Evolutionary conservation across 202 grass and related monocot species (phyloP).

Genomic region (Bolboschoenoplectus hybrid): DNA sequence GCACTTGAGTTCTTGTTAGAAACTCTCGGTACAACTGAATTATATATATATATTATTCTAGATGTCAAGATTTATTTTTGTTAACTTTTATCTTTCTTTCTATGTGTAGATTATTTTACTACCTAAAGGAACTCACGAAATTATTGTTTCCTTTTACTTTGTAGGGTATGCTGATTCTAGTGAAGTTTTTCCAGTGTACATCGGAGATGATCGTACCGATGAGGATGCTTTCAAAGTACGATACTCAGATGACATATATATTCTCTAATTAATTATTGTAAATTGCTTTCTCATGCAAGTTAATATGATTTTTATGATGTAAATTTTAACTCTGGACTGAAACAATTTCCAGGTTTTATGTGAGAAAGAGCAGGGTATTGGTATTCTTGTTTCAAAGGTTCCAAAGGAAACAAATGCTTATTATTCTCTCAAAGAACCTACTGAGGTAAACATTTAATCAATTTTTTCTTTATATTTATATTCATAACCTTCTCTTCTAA

Average conservation of each 20-base stretch:
- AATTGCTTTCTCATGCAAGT: conserved; percentile 16
- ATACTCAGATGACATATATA: conserved; percentile 12
- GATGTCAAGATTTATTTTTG: background rate
- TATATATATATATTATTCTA: background rate
- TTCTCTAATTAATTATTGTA: background rate
- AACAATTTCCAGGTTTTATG: conserved; percentile 52
- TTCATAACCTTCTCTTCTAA: background rate
- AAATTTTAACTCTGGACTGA: background rate
- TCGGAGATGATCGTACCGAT: conserved; percentile 88
- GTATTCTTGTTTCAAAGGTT: conserved; percentile 68
- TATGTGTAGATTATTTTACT: background rate
- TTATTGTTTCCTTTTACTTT: conserved; percentile 3
- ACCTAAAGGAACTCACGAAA: background rate
- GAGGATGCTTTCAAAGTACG: conserved; percentile 83
- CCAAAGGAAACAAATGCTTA: conserved; percentile 67
- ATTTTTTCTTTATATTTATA: conserved; percentile 9
- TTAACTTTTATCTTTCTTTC: background rate
- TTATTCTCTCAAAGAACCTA: conserved; percentile 62
- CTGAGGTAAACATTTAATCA: conserved; percentile 45
- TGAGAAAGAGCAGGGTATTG: conserved; percentile 49
- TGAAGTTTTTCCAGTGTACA: conserved; percentile 71
- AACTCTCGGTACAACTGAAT: conserved; percentile 45
- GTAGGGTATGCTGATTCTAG: conserved; percentile 38
- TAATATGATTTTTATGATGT: background rate
- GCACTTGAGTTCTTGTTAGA: conserved; percentile 81